A percentile compares a stretch with the other conserved stretches of the same genome.
Conservation (phyloP, 306 rosid species). For the Albizia julibrissin region DNA sequence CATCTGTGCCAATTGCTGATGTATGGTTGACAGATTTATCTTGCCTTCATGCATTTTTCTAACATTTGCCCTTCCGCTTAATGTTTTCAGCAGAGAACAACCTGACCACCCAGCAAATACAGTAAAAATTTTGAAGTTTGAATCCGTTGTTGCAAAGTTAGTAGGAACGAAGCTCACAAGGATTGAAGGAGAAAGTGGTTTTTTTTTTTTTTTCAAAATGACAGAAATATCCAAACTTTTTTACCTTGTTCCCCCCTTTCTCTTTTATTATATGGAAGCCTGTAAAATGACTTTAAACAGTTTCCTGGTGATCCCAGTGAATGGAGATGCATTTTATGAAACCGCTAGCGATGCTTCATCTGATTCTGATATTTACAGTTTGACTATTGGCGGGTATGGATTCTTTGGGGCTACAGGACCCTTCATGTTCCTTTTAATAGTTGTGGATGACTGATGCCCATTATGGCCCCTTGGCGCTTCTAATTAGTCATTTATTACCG, state of each 20-base stretch:
- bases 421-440: neutral
- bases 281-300: constrained; percentile 8
- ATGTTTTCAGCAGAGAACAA: constrained; percentile 15
- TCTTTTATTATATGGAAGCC: constrained; percentile 10
- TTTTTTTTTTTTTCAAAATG: constrained; percentile 11
- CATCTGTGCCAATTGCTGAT: neutral
- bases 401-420: neutral
- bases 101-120: constrained; percentile 16
- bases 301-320: constrained; percentile 7
- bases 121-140: constrained; percentile 21
- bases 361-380: constrained; percentile 28
- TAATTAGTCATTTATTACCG: neutral
- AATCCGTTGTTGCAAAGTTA: constrained; percentile 14
- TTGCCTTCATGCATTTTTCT: constrained; percentile 5
- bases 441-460: neutral
- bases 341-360: neutral
- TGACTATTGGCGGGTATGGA: neutral
- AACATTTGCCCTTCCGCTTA: constrained; percentile 23
- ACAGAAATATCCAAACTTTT: constrained; percentile 28
- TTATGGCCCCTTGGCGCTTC: neutral
- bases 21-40: neutral
- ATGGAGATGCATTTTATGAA: constrained; percentile 28
- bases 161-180: constrained; percentile 16
- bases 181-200: constrained; percentile 8
- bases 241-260: constrained; percentile 3